Evolutionary conservation across 768 basidiomycete genomes (phyloP), one percentile per base, ranked within the genome.

Genomic region (Candolleomyces efflorescens): DNA sequence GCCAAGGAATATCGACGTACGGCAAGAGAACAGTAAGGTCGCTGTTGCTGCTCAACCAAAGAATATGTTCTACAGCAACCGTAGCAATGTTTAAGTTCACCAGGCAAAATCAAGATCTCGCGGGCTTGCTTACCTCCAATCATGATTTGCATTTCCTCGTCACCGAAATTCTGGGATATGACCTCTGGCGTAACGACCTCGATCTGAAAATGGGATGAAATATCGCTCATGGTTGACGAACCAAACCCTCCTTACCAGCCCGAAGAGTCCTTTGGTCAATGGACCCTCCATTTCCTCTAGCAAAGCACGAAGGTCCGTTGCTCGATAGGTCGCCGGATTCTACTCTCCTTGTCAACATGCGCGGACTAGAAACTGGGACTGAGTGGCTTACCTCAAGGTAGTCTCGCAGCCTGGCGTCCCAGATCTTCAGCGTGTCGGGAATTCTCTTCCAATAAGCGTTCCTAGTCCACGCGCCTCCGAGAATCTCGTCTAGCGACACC

Each of bases 11-110:
- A 10, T 46, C 18, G 18, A 61, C 65, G 56, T 45, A 69, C 69
- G 69, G 69, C 41, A 70, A 53, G 20, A 69, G 58, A 43, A 70
- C 48, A 3, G 62, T 39, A 17, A 69, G 59, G 57, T 69, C 68
- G 47, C 62, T 64, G 38, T 67, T 63, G 17, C 46, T 56, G n/a
- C 54, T 60, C n/a, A 71, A 59, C 71, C 71, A 70, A 17, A 55
- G 46, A 50, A 70, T 55, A 49, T 69, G 67, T 7, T 65, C 67
- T 69, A 49, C 9, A 32, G 22, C 3, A 1, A 13, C 23, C 1
- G 11, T n/a, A 7, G 11, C 32, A 32, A 32, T n/a, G n/a, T n/a
- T n/a, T n/a, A n/a, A n/a, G n/a, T n/a, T n/a, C n/a, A n/a, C 32
- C 32, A 20, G 43, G 54, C 22, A 38, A n/a, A 44, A 22, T 17